These are phyloP conservation scores for Pharus latifolius DNA, from an alignment of 176 grass and related monocot genomes.

Conservation along the genomic window DNA sequence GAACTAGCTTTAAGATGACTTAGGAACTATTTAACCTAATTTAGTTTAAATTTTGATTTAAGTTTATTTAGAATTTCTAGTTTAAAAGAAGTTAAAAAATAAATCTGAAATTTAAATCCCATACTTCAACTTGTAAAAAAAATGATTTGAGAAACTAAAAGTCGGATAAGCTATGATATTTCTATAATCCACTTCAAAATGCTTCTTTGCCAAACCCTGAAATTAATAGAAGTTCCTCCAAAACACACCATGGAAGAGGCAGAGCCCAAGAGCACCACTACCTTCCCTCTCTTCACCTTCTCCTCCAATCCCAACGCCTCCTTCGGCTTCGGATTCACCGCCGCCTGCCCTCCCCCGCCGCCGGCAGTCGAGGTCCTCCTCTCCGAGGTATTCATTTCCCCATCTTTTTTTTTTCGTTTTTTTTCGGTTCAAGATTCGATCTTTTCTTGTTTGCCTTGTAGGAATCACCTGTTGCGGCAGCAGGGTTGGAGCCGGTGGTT, in stretches of 20 bases:
- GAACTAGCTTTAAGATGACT: too few relatives aligned
- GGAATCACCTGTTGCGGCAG: slow-evolving; percentile 19
- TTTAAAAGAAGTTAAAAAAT: too few relatives aligned
- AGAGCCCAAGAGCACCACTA: not conserved
- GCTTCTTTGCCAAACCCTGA: too few relatives aligned
- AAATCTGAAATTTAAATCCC: too few relatives aligned
- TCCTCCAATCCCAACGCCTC: slow-evolving; percentile 34
- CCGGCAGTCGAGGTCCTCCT: slow-evolving; percentile 54
- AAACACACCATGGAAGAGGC: slow-evolving; percentile 14
- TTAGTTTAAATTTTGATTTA: too few relatives aligned
- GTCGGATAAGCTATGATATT: too few relatives aligned
- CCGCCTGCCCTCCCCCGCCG: slow-evolving; percentile 23
- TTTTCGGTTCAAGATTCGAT: not conserved
- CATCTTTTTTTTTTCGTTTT: not conserved
- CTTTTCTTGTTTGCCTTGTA: not conserved
- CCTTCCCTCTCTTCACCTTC: slow-evolving; percentile 48
- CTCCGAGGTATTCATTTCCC: slow-evolving; percentile 27
- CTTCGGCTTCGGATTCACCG: slow-evolving; percentile 34
- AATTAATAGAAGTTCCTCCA: too few relatives aligned
- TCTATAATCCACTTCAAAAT: too few relatives aligned
- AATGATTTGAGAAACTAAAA: too few relatives aligned
- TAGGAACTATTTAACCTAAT: too few relatives aligned
- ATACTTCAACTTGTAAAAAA: too few relatives aligned
- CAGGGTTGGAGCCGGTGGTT: slow-evolving; percentile 37
- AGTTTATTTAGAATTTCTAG: too few relatives aligned